Conservation (phyloP, 768 basidiomycete genomes). For the Boletus insuetus region DNA sequence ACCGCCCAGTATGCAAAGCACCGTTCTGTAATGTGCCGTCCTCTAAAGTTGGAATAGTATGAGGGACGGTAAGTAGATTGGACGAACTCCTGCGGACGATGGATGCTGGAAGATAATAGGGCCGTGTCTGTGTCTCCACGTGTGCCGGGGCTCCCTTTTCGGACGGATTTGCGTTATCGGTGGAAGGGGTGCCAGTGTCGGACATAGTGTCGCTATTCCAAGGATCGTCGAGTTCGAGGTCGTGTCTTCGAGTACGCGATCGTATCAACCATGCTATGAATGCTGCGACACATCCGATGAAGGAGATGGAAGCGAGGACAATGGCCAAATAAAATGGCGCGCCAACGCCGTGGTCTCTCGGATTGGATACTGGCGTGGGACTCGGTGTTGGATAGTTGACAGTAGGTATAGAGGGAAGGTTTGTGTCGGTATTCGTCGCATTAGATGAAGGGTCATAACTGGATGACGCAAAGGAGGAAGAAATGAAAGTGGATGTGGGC, state of each 20-base stretch:
- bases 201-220: constrained; percentile 23
- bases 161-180: neutral
- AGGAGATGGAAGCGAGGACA: constrained; percentile 45
- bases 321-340: constrained; percentile 51
- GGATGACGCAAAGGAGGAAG: constrained; percentile 6
- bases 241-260: constrained; percentile 35
- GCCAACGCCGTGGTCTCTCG: constrained; percentile 24
- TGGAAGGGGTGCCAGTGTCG: neutral
- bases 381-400: constrained; percentile 21
- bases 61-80: constrained; percentile 19
- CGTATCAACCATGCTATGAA: constrained; percentile 51
- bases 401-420: constrained; percentile 24
- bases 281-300: constrained; percentile 43
- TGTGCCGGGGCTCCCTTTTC: neutral
- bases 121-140: constrained; percentile 18
- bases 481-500: neutral
- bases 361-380: constrained; percentile 18
- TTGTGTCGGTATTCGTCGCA: constrained; percentile 17
- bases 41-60: constrained; percentile 6
- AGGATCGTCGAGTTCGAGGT: constrained; percentile 31
- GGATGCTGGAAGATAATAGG: constrained; percentile 25
- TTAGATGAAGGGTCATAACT: constrained; percentile 2
- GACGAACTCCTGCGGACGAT: constrained; percentile 17
- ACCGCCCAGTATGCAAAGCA: neutral
- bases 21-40: constrained; percentile 5